Percentiles rank a stretch among this genome's conserved stretches.
These are phyloP conservation scores for Secale cereale DNA, from an alignment of 176 grass and related monocot genomes.

Conservation along the genomic window DNA sequence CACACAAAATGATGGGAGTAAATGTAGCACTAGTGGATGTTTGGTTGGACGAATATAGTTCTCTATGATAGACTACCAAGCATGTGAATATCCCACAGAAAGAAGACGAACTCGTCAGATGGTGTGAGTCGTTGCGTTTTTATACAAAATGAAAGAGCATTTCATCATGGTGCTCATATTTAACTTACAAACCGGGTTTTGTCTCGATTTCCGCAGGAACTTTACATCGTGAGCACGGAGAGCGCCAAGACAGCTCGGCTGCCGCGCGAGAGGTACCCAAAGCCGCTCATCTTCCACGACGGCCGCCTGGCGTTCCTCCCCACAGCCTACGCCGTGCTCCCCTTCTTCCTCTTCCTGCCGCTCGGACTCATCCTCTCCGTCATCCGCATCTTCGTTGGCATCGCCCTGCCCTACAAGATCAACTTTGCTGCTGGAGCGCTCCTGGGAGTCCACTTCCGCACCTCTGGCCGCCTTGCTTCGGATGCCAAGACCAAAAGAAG, in stretches of 20 bases:
- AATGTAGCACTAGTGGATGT: too few species aligned
- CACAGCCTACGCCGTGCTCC: constrained; percentile 34
- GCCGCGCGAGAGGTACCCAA: constrained; percentile 68
- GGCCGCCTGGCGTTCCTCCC: constrained; percentile 77
- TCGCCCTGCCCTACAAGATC: constrained; percentile 57
- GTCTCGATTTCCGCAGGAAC: constrained; percentile 44
- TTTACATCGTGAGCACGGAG: constrained; percentile 48
- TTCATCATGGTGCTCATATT: too few species aligned
- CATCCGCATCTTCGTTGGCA: constrained; percentile 49
- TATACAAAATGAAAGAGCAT: too few species aligned
- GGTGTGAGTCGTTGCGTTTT: too few species aligned
- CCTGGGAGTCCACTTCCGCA: constrained; percentile 49
- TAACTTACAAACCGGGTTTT: neutral
- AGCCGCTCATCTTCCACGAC: constrained; percentile 92
- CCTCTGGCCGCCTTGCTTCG: neutral
- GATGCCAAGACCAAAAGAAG: neutral
- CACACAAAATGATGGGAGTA: too few species aligned
- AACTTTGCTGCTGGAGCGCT: constrained; percentile 14
- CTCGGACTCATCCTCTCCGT: constrained; percentile 55
- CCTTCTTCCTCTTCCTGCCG: constrained; percentile 70
- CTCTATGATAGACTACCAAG: too few species aligned
- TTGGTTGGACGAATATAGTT: too few species aligned
- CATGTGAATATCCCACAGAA: too few species aligned
- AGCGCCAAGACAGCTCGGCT: constrained; percentile 34
- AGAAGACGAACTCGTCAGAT: too few species aligned